Percentiles rank a stretch among this genome's conserved stretches.
Evolutionary conservation across 1,284 basidiomycete genomes (phyloP).

Genomic region (Flammula alnicola): DNA sequence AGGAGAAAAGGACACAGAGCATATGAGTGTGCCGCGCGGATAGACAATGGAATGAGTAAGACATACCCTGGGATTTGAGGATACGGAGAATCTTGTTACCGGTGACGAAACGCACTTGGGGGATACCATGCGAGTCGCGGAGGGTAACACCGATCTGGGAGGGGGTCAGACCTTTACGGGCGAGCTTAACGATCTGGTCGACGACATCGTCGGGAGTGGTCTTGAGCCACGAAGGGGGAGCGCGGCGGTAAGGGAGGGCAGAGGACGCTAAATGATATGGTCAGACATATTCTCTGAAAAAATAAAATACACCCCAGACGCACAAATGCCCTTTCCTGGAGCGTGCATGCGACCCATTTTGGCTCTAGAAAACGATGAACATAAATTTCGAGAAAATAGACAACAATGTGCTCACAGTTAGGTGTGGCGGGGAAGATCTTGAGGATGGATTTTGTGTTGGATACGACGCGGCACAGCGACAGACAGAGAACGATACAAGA

Average conservation of each 20-base stretch:
- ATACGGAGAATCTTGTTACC: conserved; percentile 99
- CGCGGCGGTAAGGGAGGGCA: conserved; percentile 96
- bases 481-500: conserved; percentile 11
- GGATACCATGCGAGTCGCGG: conserved; percentile 97
- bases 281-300: conserved; percentile 11
- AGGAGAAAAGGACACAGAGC: conserved; percentile 24
- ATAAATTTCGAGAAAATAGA: background rate
- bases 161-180: conserved; percentile 96
- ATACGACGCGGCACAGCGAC: conserved; percentile 16
- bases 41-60: conserved; percentile 2
- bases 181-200: conserved; percentile 97
- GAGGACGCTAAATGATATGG: conserved; percentile 72
- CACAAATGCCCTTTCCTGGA: conserved; percentile 98
- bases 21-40: conserved; percentile 30
- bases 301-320: conserved; percentile 35
- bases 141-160: conserved; percentile 98
- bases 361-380: conserved; percentile 27
- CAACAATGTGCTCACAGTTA: conserved; percentile 26
- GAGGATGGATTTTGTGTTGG: conserved; percentile 27
- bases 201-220: conserved; percentile 94
- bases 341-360: conserved; percentile 95
- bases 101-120: conserved; percentile 96
- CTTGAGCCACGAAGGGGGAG: conserved; percentile 97
- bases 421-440: conserved; percentile 29
- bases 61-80: conserved; percentile 91